Evolutionary conservation across 148 eudicot species (phyloP).

Genomic region (Heliosperma pusillum): DNA sequence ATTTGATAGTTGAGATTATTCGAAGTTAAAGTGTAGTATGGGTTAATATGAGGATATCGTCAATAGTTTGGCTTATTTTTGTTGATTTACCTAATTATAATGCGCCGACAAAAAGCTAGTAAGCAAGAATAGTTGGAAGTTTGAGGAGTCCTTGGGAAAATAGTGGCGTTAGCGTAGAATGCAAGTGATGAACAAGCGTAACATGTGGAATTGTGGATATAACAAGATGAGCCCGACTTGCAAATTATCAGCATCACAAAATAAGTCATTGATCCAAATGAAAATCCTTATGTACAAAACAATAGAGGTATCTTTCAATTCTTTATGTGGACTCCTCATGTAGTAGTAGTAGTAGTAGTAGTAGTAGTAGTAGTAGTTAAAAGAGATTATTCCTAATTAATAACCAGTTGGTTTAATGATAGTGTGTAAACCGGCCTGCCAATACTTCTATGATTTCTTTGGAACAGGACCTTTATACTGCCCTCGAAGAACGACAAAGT

Average conservation of each 20-base stretch:
- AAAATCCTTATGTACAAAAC: slow-evolving; percentile 37
- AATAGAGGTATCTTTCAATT: slow-evolving; percentile 20
- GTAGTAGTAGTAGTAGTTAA: slow-evolving; percentile 14
- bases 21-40: too few relatives aligned
- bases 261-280: slow-evolving; percentile 18
- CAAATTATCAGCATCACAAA: slow-evolving; percentile 28
- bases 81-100: too few relatives aligned
- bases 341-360: background rate
- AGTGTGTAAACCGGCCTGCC: slow-evolving; percentile 15
- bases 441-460: slow-evolving; percentile 32
- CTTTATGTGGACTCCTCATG: slow-evolving; percentile 13
- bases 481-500: slow-evolving; percentile 40
- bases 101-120: background rate
- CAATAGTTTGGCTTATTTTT: too few relatives aligned
- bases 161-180: slow-evolving; percentile 9
- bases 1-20: too few relatives aligned
- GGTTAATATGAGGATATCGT: too few relatives aligned
- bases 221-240: slow-evolving; percentile 20
- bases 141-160: slow-evolving; percentile 9
- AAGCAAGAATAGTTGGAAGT: background rate
- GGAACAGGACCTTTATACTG: slow-evolving; percentile 43
- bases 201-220: slow-evolving; percentile 24
- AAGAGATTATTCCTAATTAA: slow-evolving; percentile 6
- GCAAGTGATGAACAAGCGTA: slow-evolving; percentile 20
- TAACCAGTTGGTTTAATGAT: slow-evolving; percentile 17